A percentile compares a stretch with the other conserved stretches of the same genome.
phyloP scores from a whole-genome alignment of 768 basidiomycete species.

The Pleurotus cornucopiae region DNA sequence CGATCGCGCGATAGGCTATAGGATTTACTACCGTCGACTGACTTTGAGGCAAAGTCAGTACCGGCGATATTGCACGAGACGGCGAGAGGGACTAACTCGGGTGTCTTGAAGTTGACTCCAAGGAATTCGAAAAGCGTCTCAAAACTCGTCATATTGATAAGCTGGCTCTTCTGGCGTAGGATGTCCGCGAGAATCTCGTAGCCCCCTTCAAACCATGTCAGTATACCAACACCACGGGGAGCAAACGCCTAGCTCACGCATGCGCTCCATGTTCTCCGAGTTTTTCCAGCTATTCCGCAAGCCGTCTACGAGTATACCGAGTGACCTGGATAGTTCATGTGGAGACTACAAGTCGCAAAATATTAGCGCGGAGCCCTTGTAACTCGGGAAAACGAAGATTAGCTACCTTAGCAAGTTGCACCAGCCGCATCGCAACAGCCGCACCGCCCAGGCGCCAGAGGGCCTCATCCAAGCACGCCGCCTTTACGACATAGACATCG shows the following conservation, averaged over 20 bases:
- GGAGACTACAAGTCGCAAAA: slow-evolving; percentile 42
- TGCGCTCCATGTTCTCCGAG: slow-evolving; percentile 89
- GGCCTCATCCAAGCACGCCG: slow-evolving; percentile 63
- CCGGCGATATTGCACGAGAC: neutral
- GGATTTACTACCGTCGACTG: slow-evolving; percentile 80
- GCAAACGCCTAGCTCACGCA: slow-evolving; percentile 51
- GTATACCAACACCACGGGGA: neutral
- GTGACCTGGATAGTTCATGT: slow-evolving; percentile 70
- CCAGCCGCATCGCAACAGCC: slow-evolving; percentile 63
- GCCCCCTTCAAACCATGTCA: slow-evolving; percentile 49
- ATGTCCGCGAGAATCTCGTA: slow-evolving; percentile 83
- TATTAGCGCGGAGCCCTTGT: neutral
- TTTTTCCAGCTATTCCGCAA: slow-evolving; percentile 87
- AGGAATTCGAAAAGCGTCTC: slow-evolving; percentile 84
- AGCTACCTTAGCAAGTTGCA: slow-evolving; percentile 69
- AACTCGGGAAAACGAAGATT: slow-evolving; percentile 14
- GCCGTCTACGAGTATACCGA: slow-evolving; percentile 72
- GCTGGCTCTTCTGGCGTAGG: slow-evolving; percentile 61
- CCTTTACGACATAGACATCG: slow-evolving; percentile 57
- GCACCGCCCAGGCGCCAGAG: slow-evolving; percentile 85
- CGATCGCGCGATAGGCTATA: slow-evolving; percentile 77
- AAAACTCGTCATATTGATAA: slow-evolving; percentile 78
- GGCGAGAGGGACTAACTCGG: slow-evolving; percentile 54
- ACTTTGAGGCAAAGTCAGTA: slow-evolving; percentile 28
- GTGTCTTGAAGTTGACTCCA: slow-evolving; percentile 77